phyloP scores from a whole-genome alignment of 1,139 yeast genomes.

The Hanseniaspora sp. region DNA sequence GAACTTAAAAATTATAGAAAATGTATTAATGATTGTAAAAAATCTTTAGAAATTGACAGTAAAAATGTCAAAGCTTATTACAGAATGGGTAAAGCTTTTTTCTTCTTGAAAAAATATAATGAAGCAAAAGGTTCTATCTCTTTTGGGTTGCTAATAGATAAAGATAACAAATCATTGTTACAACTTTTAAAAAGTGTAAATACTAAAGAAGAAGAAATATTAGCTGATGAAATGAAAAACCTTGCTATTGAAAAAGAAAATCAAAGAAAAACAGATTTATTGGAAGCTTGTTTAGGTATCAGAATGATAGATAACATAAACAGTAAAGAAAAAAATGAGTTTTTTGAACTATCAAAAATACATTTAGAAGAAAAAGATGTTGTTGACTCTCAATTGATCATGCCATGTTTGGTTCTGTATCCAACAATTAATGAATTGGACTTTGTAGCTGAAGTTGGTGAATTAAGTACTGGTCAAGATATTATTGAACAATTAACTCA shows the following conservation, averaged over 20 bases:
- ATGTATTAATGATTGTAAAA: conserved; percentile 78
- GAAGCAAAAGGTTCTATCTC: conserved; percentile 60
- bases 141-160: conserved; percentile 56
- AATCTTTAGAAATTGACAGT: conserved; percentile 55
- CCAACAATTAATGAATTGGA: conserved; percentile 83
- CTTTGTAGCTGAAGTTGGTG: conserved; percentile 62
- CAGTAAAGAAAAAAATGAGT: conserved; percentile 40
- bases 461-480: conserved; percentile 52
- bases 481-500: conserved; percentile 46
- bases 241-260: conserved; percentile 23
- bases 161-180: conserved; percentile 45
- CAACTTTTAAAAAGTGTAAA: conserved; percentile 35
- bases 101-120: conserved; percentile 52
- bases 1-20: conserved; percentile 74
- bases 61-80: conserved; percentile 71
- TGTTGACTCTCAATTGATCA: conserved; percentile 62
- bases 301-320: conserved; percentile 44
- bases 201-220: conserved; percentile 31
- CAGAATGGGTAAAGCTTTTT: conserved; percentile 74
- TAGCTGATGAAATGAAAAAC: conserved; percentile 24
- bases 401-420: conserved; percentile 72
- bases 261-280: conserved; percentile 26
- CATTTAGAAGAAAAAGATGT: conserved; percentile 61
- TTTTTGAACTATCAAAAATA: conserved; percentile 30
- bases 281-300: conserved; percentile 43